phyloP scores from a whole-genome alignment of 805 yeast species.

The fission yeast (Schizosaccharomyces pombe) region DNA sequence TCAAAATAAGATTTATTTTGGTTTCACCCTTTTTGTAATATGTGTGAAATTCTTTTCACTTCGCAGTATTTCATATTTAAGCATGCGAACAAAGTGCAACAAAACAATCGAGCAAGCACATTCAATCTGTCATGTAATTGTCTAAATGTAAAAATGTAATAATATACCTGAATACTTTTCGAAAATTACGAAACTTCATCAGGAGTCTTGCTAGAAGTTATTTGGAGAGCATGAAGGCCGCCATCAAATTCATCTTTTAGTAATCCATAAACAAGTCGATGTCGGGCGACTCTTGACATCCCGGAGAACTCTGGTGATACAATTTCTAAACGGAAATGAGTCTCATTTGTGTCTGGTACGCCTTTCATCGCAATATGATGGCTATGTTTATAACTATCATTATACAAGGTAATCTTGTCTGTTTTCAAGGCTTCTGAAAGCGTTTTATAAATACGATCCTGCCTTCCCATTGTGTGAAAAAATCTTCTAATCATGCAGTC shows the following conservation, averaged over 20 bases:
- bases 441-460: background rate
- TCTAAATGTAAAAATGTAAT: background rate
- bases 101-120: no score
- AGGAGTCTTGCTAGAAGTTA: background rate
- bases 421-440: background rate
- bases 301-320: background rate
- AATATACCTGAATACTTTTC: background rate
- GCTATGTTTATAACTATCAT: background rate
- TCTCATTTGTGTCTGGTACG: background rate
- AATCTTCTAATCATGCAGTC: background rate
- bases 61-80: no score
- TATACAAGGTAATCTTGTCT: background rate
- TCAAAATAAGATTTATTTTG: no score
- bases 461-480: background rate
- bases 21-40: no score
- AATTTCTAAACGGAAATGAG: background rate
- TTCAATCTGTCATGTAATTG: background rate
- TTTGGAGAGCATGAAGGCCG: constrained; percentile 1
- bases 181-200: no score
- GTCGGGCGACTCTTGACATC: background rate
- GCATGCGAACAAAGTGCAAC: no score
- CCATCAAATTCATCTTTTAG: background rate
- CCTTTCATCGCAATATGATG: background rate
- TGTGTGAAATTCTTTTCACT: no score
- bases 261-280: background rate